Evolutionary conservation across 305 asterid genomes (phyloP), one percentile per base, ranked within the genome.

Genomic region (Plantago coronopus): DNA sequence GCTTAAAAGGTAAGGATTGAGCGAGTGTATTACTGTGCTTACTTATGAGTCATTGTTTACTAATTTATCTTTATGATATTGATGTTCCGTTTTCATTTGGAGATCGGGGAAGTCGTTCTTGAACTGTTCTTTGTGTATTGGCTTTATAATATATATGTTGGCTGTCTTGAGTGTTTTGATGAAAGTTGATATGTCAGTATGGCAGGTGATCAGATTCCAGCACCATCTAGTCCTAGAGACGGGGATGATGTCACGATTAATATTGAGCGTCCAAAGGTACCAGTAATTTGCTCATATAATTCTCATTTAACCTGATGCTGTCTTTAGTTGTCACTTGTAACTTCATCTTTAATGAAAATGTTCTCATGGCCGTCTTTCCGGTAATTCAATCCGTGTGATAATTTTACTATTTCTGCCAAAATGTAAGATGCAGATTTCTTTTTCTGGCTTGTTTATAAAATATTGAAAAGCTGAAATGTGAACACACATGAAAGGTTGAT

Each of bases 201-300:
- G 98, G 71, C 95, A 72, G 93, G 87, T 70, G 96, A 91, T 80
- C 96, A 77, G 75, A 66, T 76, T 66, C 97, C 77, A 68, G 85
- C 87, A 42, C 96, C 94, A 45, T 76, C 87, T 48, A 89, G 95
- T 74, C 97, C 95, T 60, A 79, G 93, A 72, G 95, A 88, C 67
- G 96, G 95, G 69, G 97, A 86, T 48, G 95, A 86, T 69, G 78
- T 69, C 31, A 69, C 81, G 19, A 66, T 71, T 55, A 73, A 72
- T 68, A 70, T 80, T 67, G 96, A 79, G 72, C 95, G 77, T 42
- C 84, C 88, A 65, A 76, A 80, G 95, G 98, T 88, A 81, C 61
- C 58, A 50, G 29, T 42, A 49, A 51, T 73, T 31, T 66, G 47
- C 65, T 40, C 58, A 49, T 27, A 66, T 48, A 25, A 22, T n/a